These are phyloP conservation scores for Rhodamnia rubescens DNA, from an alignment of 345 rosid species.

Conservation along the genomic window DNA sequence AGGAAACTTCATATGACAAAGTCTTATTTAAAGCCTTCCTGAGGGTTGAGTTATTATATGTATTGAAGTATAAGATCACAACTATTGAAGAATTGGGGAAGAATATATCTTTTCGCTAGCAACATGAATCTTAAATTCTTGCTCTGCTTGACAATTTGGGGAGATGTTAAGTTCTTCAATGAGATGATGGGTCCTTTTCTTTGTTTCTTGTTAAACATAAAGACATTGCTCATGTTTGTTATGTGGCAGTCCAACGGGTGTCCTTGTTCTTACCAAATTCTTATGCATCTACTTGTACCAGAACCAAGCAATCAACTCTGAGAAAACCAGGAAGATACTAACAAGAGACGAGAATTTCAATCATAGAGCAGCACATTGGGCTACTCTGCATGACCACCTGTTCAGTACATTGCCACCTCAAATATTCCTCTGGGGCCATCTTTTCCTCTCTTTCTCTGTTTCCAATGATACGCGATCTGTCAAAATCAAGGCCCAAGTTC, in stretches of 20 bases:
- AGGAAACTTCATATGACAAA: neutral
- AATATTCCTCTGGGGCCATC: slow-evolving; percentile 59
- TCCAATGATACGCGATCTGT: slow-evolving; percentile 31
- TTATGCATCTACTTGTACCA: neutral
- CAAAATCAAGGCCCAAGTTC: slow-evolving; percentile 29
- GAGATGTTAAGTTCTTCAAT: neutral
- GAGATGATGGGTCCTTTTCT: neutral
- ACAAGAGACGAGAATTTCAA: slow-evolving; percentile 58
- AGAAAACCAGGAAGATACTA: slow-evolving; percentile 19
- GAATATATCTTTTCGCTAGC: neutral
- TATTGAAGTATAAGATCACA: neutral
- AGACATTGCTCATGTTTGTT: neutral
- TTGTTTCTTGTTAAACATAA: neutral
- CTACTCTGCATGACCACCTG: slow-evolving; percentile 52
- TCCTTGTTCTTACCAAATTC: neutral
- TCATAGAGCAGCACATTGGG: slow-evolving; percentile 68
- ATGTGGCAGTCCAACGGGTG: neutral
- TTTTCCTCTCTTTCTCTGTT: slow-evolving; percentile 34
- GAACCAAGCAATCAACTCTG: slow-evolving; percentile 41
- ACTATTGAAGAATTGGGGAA: neutral
- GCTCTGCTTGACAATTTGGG: neutral
- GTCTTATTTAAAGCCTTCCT: neutral
- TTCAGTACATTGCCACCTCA: slow-evolving; percentile 30
- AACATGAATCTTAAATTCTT: neutral
- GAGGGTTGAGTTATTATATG: neutral